These are phyloP conservation scores for Persicaria tinctoria DNA, from an alignment of 148 eudicot genomes.

Conservation along the genomic window DNA sequence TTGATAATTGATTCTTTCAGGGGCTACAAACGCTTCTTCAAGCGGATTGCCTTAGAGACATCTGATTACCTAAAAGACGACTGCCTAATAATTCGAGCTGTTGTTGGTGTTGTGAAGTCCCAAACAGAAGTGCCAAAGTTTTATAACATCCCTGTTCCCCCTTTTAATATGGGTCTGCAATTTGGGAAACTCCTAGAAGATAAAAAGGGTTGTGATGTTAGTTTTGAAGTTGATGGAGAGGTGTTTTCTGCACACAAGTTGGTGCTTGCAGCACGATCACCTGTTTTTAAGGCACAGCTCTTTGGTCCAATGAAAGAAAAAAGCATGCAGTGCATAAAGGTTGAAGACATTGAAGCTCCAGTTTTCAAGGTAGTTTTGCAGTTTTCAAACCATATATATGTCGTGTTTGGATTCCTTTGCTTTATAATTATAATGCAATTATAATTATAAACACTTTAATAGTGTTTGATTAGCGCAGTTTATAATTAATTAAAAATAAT, in stretches of 20 bases:
- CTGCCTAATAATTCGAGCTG: slow-evolving; percentile 35
- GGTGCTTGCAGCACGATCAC: slow-evolving; percentile 53
- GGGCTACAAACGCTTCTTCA: slow-evolving; percentile 50
- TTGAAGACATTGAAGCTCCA: slow-evolving; percentile 51
- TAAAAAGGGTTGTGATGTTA: slow-evolving; percentile 32
- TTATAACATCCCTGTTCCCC: slow-evolving; percentile 28
- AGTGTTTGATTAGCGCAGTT: too few species aligned
- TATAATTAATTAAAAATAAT: too few species aligned
- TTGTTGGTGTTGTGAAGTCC: slow-evolving; percentile 42
- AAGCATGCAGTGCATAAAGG: slow-evolving; percentile 34
- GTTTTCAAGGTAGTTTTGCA: slow-evolving; percentile 40
- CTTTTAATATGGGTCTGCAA: slow-evolving; percentile 41
- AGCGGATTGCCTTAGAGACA: slow-evolving; percentile 32
- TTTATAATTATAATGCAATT: too few species aligned
- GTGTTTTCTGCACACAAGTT: slow-evolving; percentile 43
- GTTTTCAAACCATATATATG: not conserved
- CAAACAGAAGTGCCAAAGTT: slow-evolving; percentile 35
- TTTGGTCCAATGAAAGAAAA: slow-evolving; percentile 56
- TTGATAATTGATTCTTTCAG: slow-evolving; percentile 8
- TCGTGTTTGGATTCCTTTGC: too few species aligned
- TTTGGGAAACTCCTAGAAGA: slow-evolving; percentile 42
- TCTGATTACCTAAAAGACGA: slow-evolving; percentile 52
- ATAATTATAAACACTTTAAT: too few species aligned
- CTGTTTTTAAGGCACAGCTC: slow-evolving; percentile 52
- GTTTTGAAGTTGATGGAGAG: slow-evolving; percentile 50